Evolutionary conservation across 768 basidiomycete genomes (phyloP).

Genomic region (Daedalea quercina): DNA sequence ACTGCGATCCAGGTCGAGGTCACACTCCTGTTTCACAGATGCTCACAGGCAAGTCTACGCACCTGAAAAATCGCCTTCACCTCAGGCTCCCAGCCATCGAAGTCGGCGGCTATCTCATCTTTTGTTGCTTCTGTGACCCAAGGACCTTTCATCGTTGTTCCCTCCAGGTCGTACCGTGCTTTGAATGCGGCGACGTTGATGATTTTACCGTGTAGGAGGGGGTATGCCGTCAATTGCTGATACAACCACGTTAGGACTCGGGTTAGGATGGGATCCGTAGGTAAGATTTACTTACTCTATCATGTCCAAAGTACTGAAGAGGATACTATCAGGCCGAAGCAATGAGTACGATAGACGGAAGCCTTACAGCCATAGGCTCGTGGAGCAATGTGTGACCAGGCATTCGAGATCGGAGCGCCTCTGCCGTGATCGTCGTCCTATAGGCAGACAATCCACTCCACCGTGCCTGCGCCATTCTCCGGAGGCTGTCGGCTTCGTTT

Average conservation of each 20-base stretch:
- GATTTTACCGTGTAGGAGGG: conserved; percentile 48
- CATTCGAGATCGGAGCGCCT: not conserved
- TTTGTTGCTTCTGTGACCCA: conserved; percentile 43
- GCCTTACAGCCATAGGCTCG: conserved; percentile 17
- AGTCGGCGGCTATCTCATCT: conserved; percentile 38
- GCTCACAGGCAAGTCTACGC: not conserved
- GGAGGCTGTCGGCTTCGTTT: conserved; percentile 33
- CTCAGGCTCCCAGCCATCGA: conserved; percentile 53
- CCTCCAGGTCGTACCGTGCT: conserved; percentile 43
- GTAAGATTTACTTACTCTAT: conserved; percentile 14
- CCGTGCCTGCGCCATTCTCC: conserved; percentile 37
- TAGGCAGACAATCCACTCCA: conserved; percentile 60
- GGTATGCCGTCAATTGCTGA: conserved; percentile 58
- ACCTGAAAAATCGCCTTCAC: conserved; percentile 52
- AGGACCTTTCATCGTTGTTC: conserved; percentile 39
- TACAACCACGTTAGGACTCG: not conserved
- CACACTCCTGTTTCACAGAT: not conserved
- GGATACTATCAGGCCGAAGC: not conserved
- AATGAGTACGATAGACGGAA: not conserved
- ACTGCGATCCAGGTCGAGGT: not conserved
- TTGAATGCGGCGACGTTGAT: conserved; percentile 61
- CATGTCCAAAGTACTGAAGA: conserved; percentile 46
- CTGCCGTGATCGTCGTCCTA: conserved; percentile 50
- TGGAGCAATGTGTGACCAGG: conserved; percentile 16
- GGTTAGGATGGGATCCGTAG: not conserved